A percentile compares a stretch with the other conserved stretches of the same genome.
phyloP scores from a whole-genome alignment of 2,329 filamentous ascomycete genomes.

The Verticillium albo-atrum region DNA sequence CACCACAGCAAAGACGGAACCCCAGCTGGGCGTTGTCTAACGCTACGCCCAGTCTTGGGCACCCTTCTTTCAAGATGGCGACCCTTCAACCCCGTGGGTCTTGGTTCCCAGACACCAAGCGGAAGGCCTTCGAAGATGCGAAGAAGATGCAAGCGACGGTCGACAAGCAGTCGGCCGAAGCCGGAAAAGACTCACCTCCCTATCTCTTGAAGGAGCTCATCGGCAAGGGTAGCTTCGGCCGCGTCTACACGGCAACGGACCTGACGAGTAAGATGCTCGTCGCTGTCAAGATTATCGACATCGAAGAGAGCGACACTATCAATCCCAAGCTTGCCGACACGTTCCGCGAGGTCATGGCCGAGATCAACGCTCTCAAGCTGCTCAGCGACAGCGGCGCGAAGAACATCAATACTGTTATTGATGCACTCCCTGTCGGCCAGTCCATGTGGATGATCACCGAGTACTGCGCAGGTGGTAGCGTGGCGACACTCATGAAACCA shows the following conservation, averaged over 20 bases:
- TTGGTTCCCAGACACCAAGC: constrained; percentile 43
- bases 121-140: constrained; percentile 64
- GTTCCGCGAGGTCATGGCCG: constrained; percentile 65
- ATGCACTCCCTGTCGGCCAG: constrained; percentile 71
- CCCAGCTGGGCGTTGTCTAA: background rate
- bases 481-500: constrained; percentile 69
- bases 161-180: constrained; percentile 55
- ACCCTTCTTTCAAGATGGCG: constrained; percentile 23
- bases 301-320: constrained; percentile 69
- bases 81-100: constrained; percentile 37
- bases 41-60: background rate
- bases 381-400: constrained; percentile 69
- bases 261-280: constrained; percentile 50
- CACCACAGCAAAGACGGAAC: background rate
- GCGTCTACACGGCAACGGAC: constrained; percentile 63
- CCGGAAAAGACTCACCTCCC: constrained; percentile 55
- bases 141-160: constrained; percentile 64
- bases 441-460: constrained; percentile 87
- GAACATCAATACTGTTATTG: constrained; percentile 79
- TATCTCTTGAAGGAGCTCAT: constrained; percentile 70
- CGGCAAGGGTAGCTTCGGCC: constrained; percentile 69
- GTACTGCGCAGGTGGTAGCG: constrained; percentile 80
- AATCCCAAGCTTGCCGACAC: constrained; percentile 63
- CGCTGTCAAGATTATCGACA: constrained; percentile 79
- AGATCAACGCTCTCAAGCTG: constrained; percentile 65